phyloP scores from a whole-genome alignment of 495 filamentous ascomycete genomes.

The Tuber magnatum region DNA sequence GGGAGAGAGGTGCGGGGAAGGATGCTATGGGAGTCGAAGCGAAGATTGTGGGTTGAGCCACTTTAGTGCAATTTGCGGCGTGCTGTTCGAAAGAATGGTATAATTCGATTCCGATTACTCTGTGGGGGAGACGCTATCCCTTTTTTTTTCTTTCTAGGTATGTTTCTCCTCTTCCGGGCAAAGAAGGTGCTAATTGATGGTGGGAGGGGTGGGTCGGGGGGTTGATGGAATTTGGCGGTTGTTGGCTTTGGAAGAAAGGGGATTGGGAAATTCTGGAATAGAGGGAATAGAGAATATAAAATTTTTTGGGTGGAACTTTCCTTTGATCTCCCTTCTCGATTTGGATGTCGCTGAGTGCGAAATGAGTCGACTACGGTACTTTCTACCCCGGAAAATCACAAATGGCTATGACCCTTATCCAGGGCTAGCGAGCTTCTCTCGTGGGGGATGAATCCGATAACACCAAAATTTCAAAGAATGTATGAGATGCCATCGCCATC shows the following conservation, averaged over 20 bases:
- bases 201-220: constrained; percentile 3
- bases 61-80: constrained; percentile 99
- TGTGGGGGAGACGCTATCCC: constrained; percentile 66
- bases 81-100: constrained; percentile 57
- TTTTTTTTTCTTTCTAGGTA: constrained; percentile 56
- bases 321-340: not conserved
- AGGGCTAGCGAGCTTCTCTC: not conserved
- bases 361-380: not conserved
- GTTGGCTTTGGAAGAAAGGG: not conserved
- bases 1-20: constrained; percentile 60
- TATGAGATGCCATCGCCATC: not conserved
- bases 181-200: constrained; percentile 16
- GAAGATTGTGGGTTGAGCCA: constrained; percentile 80
- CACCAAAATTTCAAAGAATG: not conserved
- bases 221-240: not conserved
- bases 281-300: not conserved
- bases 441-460: not conserved
- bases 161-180: constrained; percentile 27
- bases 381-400: not conserved
- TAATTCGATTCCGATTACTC: constrained; percentile 99
- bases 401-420: not conserved
- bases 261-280: not conserved
- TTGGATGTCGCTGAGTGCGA: not conserved
- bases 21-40: constrained; percentile 59
- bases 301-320: not conserved